phyloP scores from a whole-genome alignment of 257 asterid genomes.

The Apocynum venetum region DNA sequence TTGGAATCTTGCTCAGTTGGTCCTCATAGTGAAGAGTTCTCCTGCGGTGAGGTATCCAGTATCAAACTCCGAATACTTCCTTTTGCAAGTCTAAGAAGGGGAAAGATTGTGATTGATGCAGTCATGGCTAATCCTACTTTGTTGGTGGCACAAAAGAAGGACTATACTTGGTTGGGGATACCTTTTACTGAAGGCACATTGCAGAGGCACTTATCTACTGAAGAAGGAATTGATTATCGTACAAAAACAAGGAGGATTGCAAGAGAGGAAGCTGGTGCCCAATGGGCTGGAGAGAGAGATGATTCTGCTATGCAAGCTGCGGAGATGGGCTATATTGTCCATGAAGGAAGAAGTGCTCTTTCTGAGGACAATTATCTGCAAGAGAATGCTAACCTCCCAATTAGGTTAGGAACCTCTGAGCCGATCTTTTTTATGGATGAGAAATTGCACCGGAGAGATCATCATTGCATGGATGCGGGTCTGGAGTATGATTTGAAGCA shows the following conservation, averaged over 20 bases:
- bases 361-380: slow-evolving; percentile 47
- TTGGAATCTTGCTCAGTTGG: slow-evolving; percentile 91
- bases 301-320: slow-evolving; percentile 73
- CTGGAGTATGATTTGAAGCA: slow-evolving; percentile 92
- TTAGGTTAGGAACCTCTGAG: slow-evolving; percentile 54
- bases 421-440: slow-evolving; percentile 64
- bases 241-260: slow-evolving; percentile 79
- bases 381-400: slow-evolving; percentile 44
- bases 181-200: slow-evolving; percentile 68
- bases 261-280: slow-evolving; percentile 70
- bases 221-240: slow-evolving; percentile 91
- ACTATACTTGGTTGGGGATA: slow-evolving; percentile 88
- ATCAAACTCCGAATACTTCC: slow-evolving; percentile 84
- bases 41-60: slow-evolving; percentile 81
- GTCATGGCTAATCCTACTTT: slow-evolving; percentile 69
- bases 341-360: slow-evolving; percentile 43
- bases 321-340: slow-evolving; percentile 64
- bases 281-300: slow-evolving; percentile 81
- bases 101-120: slow-evolving; percentile 88
- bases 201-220: slow-evolving; percentile 66
- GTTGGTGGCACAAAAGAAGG: slow-evolving; percentile 76
- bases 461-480: slow-evolving; percentile 95
- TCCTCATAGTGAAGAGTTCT: slow-evolving; percentile 84
- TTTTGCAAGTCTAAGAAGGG: slow-evolving; percentile 85
- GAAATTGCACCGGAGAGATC: slow-evolving; percentile 89